These are phyloP conservation scores for Coniferiporia sulphurascens DNA, from an alignment of 1,284 basidiomycete species.

Conservation along the genomic window DNA sequence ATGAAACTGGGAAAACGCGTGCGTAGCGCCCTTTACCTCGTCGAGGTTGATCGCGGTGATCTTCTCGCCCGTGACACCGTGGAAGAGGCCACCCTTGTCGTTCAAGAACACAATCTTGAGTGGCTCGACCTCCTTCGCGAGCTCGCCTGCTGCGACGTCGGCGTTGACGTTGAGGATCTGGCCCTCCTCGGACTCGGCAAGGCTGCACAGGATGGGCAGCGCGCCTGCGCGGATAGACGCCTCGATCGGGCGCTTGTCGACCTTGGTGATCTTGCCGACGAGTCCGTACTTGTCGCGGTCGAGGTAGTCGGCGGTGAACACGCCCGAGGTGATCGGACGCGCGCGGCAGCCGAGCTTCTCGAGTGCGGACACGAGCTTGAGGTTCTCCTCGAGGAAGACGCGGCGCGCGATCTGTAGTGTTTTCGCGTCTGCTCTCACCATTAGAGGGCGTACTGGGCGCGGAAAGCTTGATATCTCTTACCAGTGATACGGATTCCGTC, in stretches of 20 bases:
- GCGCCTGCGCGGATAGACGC: slow-evolving; percentile 92
- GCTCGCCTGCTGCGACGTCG: slow-evolving; percentile 92
- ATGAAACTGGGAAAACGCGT: neutral
- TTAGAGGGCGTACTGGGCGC: neutral
- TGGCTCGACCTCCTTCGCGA: slow-evolving; percentile 95
- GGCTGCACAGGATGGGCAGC: slow-evolving; percentile 86
- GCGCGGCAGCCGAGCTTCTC: slow-evolving; percentile 92
- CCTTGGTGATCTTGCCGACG: slow-evolving; percentile 87
- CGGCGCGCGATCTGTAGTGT: slow-evolving; percentile 89
- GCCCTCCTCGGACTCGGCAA: slow-evolving; percentile 88
- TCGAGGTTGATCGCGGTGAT: slow-evolving; percentile 96
- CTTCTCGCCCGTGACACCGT: slow-evolving; percentile 94
- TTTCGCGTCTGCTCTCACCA: slow-evolving; percentile 64
- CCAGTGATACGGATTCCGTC: slow-evolving; percentile 94
- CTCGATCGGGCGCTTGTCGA: slow-evolving; percentile 93
- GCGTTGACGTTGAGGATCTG: slow-evolving; percentile 97
- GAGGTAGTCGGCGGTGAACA: slow-evolving; percentile 93
- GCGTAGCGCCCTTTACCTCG: slow-evolving; percentile 53
- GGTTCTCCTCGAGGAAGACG: slow-evolving; percentile 95
- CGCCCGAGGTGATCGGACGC: slow-evolving; percentile 91
- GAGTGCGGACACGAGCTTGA: slow-evolving; percentile 86
- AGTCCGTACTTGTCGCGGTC: slow-evolving; percentile 93
- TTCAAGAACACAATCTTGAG: slow-evolving; percentile 99
- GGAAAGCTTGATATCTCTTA: slow-evolving; percentile 31
- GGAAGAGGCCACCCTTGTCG: slow-evolving; percentile 97